Evolutionary conservation across 2,329 filamentous ascomycete species (phyloP).

Genomic region (Sclerotinia minor): DNA sequence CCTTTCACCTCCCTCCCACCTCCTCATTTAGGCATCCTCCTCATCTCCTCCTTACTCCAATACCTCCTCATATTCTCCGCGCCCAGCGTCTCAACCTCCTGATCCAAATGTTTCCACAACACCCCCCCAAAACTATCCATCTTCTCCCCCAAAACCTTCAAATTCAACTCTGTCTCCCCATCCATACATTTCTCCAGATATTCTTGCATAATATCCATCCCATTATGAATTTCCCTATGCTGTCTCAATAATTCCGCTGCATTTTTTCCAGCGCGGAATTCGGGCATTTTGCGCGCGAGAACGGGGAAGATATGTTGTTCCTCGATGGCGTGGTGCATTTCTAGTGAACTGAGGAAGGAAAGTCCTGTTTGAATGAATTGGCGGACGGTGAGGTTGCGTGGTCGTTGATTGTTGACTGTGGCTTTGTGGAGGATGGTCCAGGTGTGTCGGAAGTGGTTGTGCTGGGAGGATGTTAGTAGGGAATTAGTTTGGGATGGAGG

Average conservation of each 20-base stretch:
- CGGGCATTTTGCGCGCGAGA: slow-evolving; percentile 75
- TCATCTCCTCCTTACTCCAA: slow-evolving; percentile 77
- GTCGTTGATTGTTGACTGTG: slow-evolving; percentile 59
- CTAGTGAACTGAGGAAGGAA: slow-evolving; percentile 70
- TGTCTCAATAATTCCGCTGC: slow-evolving; percentile 69
- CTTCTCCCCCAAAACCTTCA: slow-evolving; percentile 62
- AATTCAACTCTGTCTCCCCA: slow-evolving; percentile 61
- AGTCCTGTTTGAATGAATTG: slow-evolving; percentile 68
- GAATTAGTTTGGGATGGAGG: not conserved
- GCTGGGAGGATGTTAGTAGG: slow-evolving; percentile 48
- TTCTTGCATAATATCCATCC: slow-evolving; percentile 64
- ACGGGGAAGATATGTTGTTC: slow-evolving; percentile 79
- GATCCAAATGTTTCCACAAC: slow-evolving; percentile 79
- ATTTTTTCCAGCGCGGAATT: slow-evolving; percentile 57
- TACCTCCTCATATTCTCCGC: slow-evolving; percentile 87
- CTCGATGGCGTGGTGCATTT: slow-evolving; percentile 78
- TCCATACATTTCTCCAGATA: slow-evolving; percentile 64
- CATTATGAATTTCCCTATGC: slow-evolving; percentile 76
- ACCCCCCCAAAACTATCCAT: slow-evolving; percentile 79
- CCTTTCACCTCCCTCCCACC: not conserved
- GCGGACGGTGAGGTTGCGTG: slow-evolving; percentile 62
- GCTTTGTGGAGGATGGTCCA: slow-evolving; percentile 73
- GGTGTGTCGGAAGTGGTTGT: slow-evolving; percentile 71
- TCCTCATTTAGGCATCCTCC: slow-evolving; percentile 63
- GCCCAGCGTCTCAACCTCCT: slow-evolving; percentile 75